These are phyloP conservation scores for Candida montana DNA, from an alignment of 805 yeast genomes.

Conservation along the genomic window DNA sequence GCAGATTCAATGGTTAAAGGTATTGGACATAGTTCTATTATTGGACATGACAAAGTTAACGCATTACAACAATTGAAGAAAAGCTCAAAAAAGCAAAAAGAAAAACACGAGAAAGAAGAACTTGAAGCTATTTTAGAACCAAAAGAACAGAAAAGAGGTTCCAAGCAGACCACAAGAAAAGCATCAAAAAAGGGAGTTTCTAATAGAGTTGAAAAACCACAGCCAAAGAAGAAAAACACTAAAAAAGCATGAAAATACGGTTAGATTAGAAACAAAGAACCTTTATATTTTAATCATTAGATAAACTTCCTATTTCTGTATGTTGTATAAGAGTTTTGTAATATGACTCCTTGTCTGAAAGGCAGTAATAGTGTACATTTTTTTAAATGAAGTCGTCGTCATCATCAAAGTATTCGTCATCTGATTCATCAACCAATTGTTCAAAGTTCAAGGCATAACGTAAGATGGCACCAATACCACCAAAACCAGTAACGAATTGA, in stretches of 20 bases:
- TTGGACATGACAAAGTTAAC: conserved; percentile 63
- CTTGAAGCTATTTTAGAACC: neutral
- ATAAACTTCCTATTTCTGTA: neutral
- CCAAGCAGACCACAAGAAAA: neutral
- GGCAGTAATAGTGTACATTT: conserved; percentile 3
- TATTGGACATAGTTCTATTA: conserved; percentile 56
- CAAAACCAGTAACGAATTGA: conserved; percentile 95
- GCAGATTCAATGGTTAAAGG: conserved; percentile 74
- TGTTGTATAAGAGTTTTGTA: neutral
- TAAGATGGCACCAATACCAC: conserved; percentile 96
- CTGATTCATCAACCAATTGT: conserved; percentile 88
- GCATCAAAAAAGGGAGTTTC: neutral
- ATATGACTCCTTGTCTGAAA: neutral
- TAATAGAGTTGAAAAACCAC: neutral
- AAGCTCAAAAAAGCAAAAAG: conserved; percentile 2
- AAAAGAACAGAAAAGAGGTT: neutral
- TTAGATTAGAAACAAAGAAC: neutral
- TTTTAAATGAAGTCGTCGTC: conserved; percentile 29
- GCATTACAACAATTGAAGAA: conserved; percentile 60
- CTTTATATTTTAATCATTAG: conserved; percentile 2
- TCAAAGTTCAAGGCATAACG: conserved; percentile 97
- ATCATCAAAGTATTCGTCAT: conserved; percentile 79
- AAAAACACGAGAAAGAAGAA: neutral
- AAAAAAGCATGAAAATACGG: neutral
- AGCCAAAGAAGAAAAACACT: neutral